Evolutionary conservation across 352 stramenopile species (phyloP).

Genomic region (Globisporangium mamillatum): DNA sequence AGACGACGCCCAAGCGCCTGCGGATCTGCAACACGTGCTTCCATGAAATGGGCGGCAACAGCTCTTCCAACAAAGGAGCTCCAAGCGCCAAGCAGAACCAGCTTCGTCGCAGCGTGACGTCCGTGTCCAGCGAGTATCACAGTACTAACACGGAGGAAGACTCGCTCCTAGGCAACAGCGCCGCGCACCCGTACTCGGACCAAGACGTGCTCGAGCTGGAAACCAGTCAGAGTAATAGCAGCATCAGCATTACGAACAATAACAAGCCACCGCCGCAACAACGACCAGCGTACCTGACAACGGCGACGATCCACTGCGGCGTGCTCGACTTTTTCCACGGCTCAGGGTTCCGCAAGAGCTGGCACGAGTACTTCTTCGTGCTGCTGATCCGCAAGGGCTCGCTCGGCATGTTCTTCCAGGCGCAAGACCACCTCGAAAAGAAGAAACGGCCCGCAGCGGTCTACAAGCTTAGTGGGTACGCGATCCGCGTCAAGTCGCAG

Average conservation of each 20-base stretch:
- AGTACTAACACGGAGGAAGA: slow-evolving; percentile 6
- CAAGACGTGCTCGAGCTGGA: not conserved
- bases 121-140: slow-evolving; percentile 1
- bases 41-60: slow-evolving; percentile 21
- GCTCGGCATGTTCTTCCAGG: slow-evolving; percentile 58
- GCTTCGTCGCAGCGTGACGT: not conserved
- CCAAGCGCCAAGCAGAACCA: not conserved
- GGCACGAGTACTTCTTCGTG: slow-evolving; percentile 65
- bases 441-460: slow-evolving; percentile 50
- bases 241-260: not conserved
- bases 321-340: slow-evolving; percentile 53
- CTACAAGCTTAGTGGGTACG: slow-evolving; percentile 70
- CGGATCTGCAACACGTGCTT: slow-evolving; percentile 52
- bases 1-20: slow-evolving; percentile 31
- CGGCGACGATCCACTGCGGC: slow-evolving; percentile 42
- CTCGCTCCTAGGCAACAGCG: not conserved
- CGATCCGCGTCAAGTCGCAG: slow-evolving; percentile 60
- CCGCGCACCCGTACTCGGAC: slow-evolving; percentile 8
- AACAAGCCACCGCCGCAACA: not conserved
- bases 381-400: slow-evolving; percentile 71
- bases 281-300: slow-evolving; percentile 15
- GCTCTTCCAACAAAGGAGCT: not conserved
- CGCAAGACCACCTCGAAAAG: slow-evolving; percentile 38
- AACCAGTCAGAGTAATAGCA: not conserved
- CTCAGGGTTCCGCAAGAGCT: slow-evolving; percentile 61